Evolutionary conservation across 106 monocot genomes (phyloP).

Genomic region (Apostasia ramifera): DNA sequence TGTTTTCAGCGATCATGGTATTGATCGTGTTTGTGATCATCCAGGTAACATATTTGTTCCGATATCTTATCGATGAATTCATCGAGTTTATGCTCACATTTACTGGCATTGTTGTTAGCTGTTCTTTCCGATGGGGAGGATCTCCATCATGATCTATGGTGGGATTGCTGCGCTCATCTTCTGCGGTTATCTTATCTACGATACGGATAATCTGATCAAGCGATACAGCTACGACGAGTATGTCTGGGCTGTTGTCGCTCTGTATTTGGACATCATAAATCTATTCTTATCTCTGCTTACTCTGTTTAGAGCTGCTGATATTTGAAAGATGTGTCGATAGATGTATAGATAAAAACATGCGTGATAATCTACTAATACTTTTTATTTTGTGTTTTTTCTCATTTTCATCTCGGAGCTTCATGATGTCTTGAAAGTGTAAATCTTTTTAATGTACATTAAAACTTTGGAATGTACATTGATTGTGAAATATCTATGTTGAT

Average conservation of each 20-base stretch:
- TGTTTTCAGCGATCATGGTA: conserved; percentile 36
- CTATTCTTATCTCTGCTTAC: conserved; percentile 21
- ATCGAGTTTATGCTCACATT: too few species aligned
- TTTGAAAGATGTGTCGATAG: background rate
- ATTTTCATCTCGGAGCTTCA: too few species aligned
- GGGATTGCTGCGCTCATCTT: conserved; percentile 12
- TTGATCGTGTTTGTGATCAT: conserved; percentile 36
- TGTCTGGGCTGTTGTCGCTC: conserved; percentile 18
- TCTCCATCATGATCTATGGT: conserved; percentile 18
- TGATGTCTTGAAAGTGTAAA: too few species aligned
- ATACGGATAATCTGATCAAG: conserved; percentile 50
- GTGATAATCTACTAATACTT: too few species aligned
- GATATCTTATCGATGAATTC: too few species aligned
- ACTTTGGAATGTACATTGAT: too few species aligned
- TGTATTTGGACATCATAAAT: conserved; percentile 30
- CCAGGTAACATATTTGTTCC: conserved; percentile 24
- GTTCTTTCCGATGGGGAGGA: conserved; percentile 16
- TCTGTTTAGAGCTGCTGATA: conserved; percentile 9
- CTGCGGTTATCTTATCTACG: conserved; percentile 24
- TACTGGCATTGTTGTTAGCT: conserved; percentile 5
- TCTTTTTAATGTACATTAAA: too few species aligned
- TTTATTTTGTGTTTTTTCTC: too few species aligned
- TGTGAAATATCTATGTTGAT: too few species aligned
- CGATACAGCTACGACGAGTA: conserved; percentile 43
- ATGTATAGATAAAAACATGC: too few species aligned